These are phyloP conservation scores for Cordyceps fumosorosea DNA, from an alignment of 2,329 filamentous ascomycete genomes.

Conservation along the genomic window DNA sequence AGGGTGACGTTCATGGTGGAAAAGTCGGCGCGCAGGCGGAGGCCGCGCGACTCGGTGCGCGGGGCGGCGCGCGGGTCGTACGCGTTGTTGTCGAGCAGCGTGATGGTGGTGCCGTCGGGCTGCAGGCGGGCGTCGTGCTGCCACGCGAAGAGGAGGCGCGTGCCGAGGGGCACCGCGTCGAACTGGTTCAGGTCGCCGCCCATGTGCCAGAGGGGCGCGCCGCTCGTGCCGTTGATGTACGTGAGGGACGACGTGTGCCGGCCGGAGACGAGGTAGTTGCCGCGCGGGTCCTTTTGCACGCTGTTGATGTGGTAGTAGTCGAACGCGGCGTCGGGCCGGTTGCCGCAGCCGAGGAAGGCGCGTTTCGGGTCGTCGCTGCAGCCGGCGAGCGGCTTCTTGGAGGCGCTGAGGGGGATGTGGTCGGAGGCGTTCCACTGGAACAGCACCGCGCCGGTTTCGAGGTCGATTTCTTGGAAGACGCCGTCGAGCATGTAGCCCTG, in stretches of 20 bases:
- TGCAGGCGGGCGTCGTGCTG: conserved; percentile 44
- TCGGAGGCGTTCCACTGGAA: conserved; percentile 36
- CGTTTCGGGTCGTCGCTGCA: conserved; percentile 12
- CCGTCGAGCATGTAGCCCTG: conserved; percentile 21
- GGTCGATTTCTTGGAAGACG: conserved; percentile 36
- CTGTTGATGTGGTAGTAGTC: conserved; percentile 53
- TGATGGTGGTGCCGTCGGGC: conserved; percentile 34
- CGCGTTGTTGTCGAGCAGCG: conserved; percentile 46
- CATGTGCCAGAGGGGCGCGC: conserved; percentile 44
- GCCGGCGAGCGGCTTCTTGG: conserved; percentile 5
- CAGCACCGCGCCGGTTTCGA: conserved; percentile 37
- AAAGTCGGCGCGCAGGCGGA: conserved; percentile 39
- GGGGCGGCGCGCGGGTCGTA: conserved; percentile 24
- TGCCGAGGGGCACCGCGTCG: conserved; percentile 23
- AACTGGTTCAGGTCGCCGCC: conserved; percentile 38
- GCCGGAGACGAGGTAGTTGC: conserved; percentile 45
- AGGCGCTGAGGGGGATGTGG: conserved; percentile 14
- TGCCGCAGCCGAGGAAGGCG: conserved; percentile 16
- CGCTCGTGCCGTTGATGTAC: conserved; percentile 38
- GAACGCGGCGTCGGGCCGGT: conserved; percentile 28
- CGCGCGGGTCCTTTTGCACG: conserved; percentile 40
- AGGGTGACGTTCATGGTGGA: conserved; percentile 35
- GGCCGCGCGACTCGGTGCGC: conserved; percentile 32
- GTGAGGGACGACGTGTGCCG: conserved; percentile 39
- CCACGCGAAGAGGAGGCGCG: conserved; percentile 33